Base-by-base conservation (phyloP, 2,329 filamentous ascomycete species). In the Colletotrichum sp. region DNA sequence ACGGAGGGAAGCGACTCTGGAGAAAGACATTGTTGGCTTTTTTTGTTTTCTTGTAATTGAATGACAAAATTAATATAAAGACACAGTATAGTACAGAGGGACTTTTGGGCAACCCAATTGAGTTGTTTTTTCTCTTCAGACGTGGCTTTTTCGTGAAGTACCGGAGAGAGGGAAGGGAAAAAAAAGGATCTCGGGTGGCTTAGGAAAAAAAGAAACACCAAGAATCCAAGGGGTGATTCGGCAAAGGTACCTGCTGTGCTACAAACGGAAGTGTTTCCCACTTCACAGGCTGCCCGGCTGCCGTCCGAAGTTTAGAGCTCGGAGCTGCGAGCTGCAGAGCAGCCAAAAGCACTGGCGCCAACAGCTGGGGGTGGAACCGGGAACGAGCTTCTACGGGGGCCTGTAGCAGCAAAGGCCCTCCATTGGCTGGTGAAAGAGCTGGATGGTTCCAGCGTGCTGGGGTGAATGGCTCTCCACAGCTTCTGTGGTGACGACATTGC, bases 261-360 rank as follows among this genome's bases (percentile, higher is more conserved):
- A 59, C 55, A 59, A 34, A n/a, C 26, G 44, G 44, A 49, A 49
- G 44, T 13, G 44, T 49, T 49, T 49, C 44, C 44, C 44, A 21
- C 44, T 49, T 49, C 44, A 49, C 44, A 49, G n/a, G 59, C 59
- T 30, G 26, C 59, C 18, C 59, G 18, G 60, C 72, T 73, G 74
- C 70, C 74, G 71, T 76, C 74, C 74, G 74, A 74, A 76, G 70
- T 76, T 59, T 69, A 36, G 74, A 76, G 74, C 70, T 76, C 74
- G 74, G 74, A 76, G 74, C 65, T 74, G 70, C 74, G 64, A 76
- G 74, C 71, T 76, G 34, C 39, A 49, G 44, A 52, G 44, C 44
- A 52, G 34, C 63, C 36, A 24, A 62, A 62, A 28, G 57, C 68
- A 21, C 72, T 63, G 36, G 57, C 30, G 21, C 59, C 44, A 67